Percentiles rank a stretch among this genome's conserved stretches.
Evolutionary conservation across 83 land plant species (phyloP).

Genomic region (Picea engelmannii): DNA sequence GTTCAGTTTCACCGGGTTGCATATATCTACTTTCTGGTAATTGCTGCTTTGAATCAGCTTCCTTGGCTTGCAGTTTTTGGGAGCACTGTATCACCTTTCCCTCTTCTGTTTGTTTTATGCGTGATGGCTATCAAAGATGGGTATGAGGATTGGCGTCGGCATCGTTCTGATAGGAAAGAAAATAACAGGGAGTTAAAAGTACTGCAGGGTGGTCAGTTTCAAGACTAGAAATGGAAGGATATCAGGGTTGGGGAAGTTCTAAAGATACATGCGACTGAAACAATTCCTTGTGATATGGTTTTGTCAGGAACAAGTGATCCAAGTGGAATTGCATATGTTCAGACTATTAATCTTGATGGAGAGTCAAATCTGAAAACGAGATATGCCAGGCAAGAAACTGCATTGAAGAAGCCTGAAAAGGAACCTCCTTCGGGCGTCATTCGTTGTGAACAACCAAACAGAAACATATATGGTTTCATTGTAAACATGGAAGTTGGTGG

Average conservation of each 20-base stretch:
- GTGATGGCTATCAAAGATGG: conserved; percentile 97
- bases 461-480: too few species aligned
- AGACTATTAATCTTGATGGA: too few species aligned
- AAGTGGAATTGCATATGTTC: too few species aligned
- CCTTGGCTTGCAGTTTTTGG: conserved; percentile 98
- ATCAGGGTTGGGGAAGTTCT: conserved; percentile 86
- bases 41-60: conserved; percentile 92
- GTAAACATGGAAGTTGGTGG: too few species aligned
- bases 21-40: conserved; percentile 84
- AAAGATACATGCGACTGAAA: conserved; percentile 66
- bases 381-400: too few species aligned
- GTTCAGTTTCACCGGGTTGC: conserved; percentile 93
- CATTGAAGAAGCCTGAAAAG: too few species aligned
- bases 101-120: conserved; percentile 82
- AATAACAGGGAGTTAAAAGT: conserved; percentile 83
- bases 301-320: too few species aligned
- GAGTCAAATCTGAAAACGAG: too few species aligned
- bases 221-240: conserved; percentile 73
- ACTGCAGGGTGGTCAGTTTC: conserved; percentile 50
- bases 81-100: conserved; percentile 88
- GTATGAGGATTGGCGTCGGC: conserved; percentile 92
- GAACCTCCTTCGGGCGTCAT: too few species aligned
- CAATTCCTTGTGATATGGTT: conserved; percentile 95
- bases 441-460: too few species aligned
- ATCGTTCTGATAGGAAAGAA: too few species aligned